Evolutionary conservation across 768 basidiomycete genomes (phyloP), one percentile per base, ranked within the genome.

Genomic region (Lepiota subincarnata): DNA sequence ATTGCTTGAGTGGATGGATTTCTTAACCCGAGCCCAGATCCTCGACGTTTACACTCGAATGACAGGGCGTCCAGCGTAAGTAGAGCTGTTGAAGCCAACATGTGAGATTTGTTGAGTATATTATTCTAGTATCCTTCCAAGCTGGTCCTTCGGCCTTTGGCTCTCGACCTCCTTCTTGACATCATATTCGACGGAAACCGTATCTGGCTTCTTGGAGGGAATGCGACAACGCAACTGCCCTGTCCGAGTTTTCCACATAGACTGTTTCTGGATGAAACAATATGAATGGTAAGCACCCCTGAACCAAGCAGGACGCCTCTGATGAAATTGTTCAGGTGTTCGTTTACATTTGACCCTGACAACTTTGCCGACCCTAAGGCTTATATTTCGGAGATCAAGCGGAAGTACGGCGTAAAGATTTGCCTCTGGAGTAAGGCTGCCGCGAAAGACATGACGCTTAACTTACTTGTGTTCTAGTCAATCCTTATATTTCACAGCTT

Each of bases 141-240:
- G 79, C 3, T 89, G 87, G 87, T 82, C 86, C 0, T 90, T 84
- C 61, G 87, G 87, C 2, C 79, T 89, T 3, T 89, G 87, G 85
- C 73, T 89, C 35, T 84, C 86, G 12, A 89, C 87, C 2, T 87
- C 84, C 0, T 90, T 90, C 74, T 71, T 86, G 49, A 89, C 88
- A 0, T 78, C 78, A 22, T 87, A 80, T 66, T 85, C 84, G 56
- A 78, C 75, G 48, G 73, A 80, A 49, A 89, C 88, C 0, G 87
- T 90, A 13, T 79, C 82, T 4, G 70, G 77, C 2, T 89, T 89
- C 70, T 67, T 90, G 53, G 70, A 86, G 62, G 87, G 86, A 11
- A 88, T 90, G 87, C 66, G 75, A 55, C 73, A 83, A 19, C 76
- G 83, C 31, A 68, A 78, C 51, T 83, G 83, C 57, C 74, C 73